A percentile compares a stretch with the other conserved stretches of the same genome.
These are phyloP conservation scores for Spatholobus suberectus DNA, from an alignment of 306 rosid species.

Conservation along the genomic window DNA sequence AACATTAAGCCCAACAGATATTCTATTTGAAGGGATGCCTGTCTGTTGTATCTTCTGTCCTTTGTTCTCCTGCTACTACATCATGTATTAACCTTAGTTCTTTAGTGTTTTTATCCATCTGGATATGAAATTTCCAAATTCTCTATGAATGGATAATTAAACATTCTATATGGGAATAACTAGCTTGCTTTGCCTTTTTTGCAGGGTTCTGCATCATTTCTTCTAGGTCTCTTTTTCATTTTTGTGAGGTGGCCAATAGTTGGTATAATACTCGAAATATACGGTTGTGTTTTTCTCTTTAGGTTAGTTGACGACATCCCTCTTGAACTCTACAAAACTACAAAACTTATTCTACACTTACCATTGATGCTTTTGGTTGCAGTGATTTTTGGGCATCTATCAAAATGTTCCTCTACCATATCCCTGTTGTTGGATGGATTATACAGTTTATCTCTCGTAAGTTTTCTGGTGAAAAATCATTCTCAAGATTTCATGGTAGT, in stretches of 20 bases:
- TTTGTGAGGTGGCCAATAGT: constrained; percentile 91
- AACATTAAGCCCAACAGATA: constrained; percentile 5
- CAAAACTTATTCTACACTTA: constrained; percentile 23
- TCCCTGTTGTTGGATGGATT: constrained; percentile 90
- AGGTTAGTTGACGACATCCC: constrained; percentile 67
- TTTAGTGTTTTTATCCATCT: constrained; percentile 7
- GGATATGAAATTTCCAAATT: background rate
- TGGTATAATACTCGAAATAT: constrained; percentile 82
- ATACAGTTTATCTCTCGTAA: constrained; percentile 76
- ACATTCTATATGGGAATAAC: constrained; percentile 24
- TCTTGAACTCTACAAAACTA: constrained; percentile 28
- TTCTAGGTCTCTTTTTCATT: constrained; percentile 86
- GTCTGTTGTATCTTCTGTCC: background rate
- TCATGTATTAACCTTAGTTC: constrained; percentile 14
- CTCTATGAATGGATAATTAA: background rate
- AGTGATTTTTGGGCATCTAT: constrained; percentile 91
- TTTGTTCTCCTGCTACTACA: background rate
- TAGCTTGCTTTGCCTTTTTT: constrained; percentile 31
- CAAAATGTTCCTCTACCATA: constrained; percentile 74
- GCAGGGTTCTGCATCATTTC: constrained; percentile 92
- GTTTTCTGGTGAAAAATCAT: constrained; percentile 36
- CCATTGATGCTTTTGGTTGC: constrained; percentile 48
- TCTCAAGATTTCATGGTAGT: constrained; percentile 24
- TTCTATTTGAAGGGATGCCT: background rate
- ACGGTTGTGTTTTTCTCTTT: constrained; percentile 76